A percentile compares a stretch with the other conserved stretches of the same genome.
Evolutionary conservation across 345 rosid genomes (phyloP).

Genomic region (Excoecaria cochinchinensis): DNA sequence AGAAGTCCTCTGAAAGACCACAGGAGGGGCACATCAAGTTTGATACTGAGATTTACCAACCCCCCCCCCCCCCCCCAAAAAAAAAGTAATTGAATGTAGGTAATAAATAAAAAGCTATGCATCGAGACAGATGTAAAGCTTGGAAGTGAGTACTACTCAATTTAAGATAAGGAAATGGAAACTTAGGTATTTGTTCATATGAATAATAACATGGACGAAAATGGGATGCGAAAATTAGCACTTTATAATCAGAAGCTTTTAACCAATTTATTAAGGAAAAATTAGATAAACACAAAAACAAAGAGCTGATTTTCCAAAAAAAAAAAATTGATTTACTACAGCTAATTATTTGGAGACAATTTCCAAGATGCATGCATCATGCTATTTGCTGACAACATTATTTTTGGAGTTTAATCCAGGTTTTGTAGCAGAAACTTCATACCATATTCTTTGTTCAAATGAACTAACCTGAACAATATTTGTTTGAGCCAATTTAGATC

Average conservation of each 20-base stretch:
- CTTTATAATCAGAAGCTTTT: neutral
- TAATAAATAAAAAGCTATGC: neutral
- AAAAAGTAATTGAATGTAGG: neutral
- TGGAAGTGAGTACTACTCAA: neutral
- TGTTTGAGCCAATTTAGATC: neutral
- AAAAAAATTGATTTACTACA: neutral
- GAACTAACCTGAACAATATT: too few relatives aligned
- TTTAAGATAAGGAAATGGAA: neutral
- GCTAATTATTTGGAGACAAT: neutral
- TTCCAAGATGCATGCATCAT: neutral
- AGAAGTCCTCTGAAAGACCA: neutral
- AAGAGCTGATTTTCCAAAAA: neutral
- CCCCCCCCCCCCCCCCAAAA: too few relatives aligned
- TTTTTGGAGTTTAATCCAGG: neutral
- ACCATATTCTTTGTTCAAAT: neutral
- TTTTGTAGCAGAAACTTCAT: neutral
- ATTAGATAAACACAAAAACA: neutral
- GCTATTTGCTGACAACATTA: neutral
- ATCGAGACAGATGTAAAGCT: neutral
- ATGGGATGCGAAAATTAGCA: neutral
- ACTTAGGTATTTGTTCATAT: neutral
- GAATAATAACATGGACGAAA: neutral
- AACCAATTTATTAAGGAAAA: neutral
- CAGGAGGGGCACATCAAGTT: neutral
- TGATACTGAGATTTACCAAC: neutral